Percentiles rank a stretch among this genome's conserved stretches.
These are phyloP conservation scores for Monosporozyma aquatica DNA, from an alignment of 805 yeast species.

Conservation along the genomic window DNA sequence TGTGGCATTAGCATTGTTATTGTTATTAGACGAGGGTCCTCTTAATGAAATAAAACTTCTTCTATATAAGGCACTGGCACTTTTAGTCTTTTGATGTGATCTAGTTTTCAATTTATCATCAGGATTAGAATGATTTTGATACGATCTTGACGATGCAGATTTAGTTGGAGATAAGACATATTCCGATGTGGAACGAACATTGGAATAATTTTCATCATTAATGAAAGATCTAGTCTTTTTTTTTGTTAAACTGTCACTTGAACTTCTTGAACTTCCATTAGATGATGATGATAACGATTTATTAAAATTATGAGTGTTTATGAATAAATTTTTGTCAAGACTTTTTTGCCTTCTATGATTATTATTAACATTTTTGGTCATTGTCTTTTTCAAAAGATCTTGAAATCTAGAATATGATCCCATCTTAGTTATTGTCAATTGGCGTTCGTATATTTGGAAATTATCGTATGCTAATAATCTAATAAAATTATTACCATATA, in stretches of 20 bases:
- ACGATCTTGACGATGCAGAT: slow-evolving; percentile 1
- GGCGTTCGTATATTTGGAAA: slow-evolving; percentile 35
- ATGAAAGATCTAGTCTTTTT: slow-evolving; percentile 2
- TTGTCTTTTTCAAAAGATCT: slow-evolving; percentile 41
- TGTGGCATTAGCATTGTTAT: background rate
- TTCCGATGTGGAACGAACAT: slow-evolving; percentile 6
- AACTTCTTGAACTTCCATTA: slow-evolving; percentile 18
- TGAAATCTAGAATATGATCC: slow-evolving; percentile 51
- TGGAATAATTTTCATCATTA: background rate
- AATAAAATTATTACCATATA: slow-evolving; percentile 56
- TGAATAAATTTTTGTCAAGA: slow-evolving; percentile 10
- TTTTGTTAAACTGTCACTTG: slow-evolving; percentile 24
- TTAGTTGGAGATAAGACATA: background rate
- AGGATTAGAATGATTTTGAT: background rate
- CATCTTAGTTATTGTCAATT: slow-evolving; percentile 37
- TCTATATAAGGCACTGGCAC: slow-evolving; percentile 29
- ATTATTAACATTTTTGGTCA: slow-evolving; percentile 27
- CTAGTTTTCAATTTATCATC: slow-evolving; percentile 1
- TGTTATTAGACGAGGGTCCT: slow-evolving; percentile 12
- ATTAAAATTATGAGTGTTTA: too few species aligned
- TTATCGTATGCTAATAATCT: slow-evolving; percentile 60
- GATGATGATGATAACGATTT: slow-evolving; percentile 1
- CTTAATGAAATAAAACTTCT: slow-evolving; percentile 29
- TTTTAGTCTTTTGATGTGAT: slow-evolving; percentile 7
- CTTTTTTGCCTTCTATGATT: slow-evolving; percentile 18